phyloP scores from a whole-genome alignment of 306 rosid species.

The Acacia confusa region DNA sequence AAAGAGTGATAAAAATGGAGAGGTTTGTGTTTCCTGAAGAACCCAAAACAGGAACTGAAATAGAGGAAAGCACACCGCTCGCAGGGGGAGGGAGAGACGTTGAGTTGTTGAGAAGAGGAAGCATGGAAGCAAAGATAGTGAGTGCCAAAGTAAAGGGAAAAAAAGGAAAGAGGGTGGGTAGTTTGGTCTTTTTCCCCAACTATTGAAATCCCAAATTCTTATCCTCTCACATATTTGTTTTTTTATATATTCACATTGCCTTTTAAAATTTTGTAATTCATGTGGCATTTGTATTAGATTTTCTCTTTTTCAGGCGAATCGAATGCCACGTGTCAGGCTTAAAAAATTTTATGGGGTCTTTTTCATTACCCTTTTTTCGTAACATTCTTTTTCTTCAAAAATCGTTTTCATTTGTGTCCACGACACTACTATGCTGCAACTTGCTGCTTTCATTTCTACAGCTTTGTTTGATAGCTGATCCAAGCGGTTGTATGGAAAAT shows the following conservation, averaged over 20 bases:
- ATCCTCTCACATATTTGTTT: too few species aligned
- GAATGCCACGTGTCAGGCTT: conserved; percentile 11
- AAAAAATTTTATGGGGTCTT: background rate
- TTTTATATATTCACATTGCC: too few species aligned
- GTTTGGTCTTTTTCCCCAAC: too few species aligned
- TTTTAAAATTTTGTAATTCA: too few species aligned
- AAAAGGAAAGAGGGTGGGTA: too few species aligned
- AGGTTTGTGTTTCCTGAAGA: conserved; percentile 48
- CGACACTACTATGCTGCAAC: background rate
- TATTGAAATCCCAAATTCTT: too few species aligned
- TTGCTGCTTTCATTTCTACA: background rate
- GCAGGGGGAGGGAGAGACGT: conserved; percentile 35
- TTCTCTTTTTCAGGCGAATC: background rate
- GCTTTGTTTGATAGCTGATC: background rate
- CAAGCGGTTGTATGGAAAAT: too few species aligned
- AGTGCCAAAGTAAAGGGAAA: too few species aligned
- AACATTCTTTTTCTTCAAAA: background rate
- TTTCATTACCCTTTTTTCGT: background rate
- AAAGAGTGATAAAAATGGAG: conserved; percentile 34
- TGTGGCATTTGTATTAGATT: too few species aligned
- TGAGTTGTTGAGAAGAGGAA: conserved; percentile 60
- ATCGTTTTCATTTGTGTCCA: background rate
- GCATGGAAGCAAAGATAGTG: conserved; percentile 18
- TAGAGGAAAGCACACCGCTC: conserved; percentile 44
- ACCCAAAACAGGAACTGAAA: conserved; percentile 42